Conservation (phyloP, 2,329 filamentous ascomycete species). For the Aspergillaceae sp. region DNA sequence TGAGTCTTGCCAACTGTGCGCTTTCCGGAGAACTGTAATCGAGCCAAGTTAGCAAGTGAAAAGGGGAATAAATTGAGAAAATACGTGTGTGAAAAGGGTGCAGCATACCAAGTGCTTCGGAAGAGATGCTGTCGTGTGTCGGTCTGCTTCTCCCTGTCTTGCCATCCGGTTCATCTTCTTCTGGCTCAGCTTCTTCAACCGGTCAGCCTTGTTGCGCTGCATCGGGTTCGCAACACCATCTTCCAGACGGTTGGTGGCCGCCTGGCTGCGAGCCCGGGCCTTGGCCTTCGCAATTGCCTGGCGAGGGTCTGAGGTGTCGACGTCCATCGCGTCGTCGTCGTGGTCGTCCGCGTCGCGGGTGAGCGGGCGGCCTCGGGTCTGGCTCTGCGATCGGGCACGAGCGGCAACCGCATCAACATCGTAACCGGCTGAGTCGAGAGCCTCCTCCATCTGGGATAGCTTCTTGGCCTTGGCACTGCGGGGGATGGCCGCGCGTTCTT, state of each 20-base stretch:
- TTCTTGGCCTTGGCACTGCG: constrained; percentile 72
- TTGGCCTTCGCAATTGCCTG: constrained; percentile 57
- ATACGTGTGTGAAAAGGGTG: constrained; percentile 16
- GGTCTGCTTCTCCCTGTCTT: constrained; percentile 90
- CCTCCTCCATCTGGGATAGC: constrained; percentile 76
- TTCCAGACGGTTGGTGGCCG: constrained; percentile 39
- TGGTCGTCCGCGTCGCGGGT: constrained; percentile 58
- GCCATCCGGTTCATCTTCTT: constrained; percentile 99
- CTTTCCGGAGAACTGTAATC: constrained; percentile 69
- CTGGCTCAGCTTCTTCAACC: constrained; percentile 80
- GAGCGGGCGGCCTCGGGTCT: constrained; percentile 60
- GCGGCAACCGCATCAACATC: constrained; percentile 68
- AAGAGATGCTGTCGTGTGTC: constrained; percentile 71
- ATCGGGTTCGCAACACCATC: constrained; percentile 56
- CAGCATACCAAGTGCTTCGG: constrained; percentile 78
- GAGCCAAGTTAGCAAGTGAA: constrained; percentile 13
- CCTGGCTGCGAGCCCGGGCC: constrained; percentile 56
- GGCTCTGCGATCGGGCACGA: constrained; percentile 57
- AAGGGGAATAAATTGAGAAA: background rate
- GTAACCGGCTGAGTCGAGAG: constrained; percentile 75
- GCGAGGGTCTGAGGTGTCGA: constrained; percentile 32
- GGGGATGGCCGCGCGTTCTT: constrained; percentile 95
- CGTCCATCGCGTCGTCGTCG: constrained; percentile 62
- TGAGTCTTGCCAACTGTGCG: constrained; percentile 82
- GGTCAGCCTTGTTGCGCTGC: constrained; percentile 69